Conservation (phyloP, 2,329 filamentous ascomycete genomes). For the Ambrosiella cleistominuta region DNA sequence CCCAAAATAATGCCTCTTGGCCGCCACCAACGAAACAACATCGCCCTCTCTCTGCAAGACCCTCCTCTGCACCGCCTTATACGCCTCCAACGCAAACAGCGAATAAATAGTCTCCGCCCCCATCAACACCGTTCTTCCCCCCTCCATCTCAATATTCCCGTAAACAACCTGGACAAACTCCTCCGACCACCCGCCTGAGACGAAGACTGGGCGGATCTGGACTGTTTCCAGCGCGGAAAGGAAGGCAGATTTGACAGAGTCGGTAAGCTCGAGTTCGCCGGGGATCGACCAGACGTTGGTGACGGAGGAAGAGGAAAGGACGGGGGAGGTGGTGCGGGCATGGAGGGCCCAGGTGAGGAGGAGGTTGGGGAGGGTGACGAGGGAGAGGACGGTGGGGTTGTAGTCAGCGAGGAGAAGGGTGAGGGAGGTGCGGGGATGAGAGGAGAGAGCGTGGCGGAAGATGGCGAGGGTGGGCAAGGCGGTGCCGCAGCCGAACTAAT, state of each 20-base stretch:
- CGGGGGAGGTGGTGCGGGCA: slow-evolving; percentile 29
- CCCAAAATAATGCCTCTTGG: slow-evolving; percentile 70
- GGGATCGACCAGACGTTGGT: slow-evolving; percentile 26
- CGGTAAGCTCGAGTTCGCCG: slow-evolving; percentile 47
- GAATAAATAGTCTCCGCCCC: slow-evolving; percentile 76
- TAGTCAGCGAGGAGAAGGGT: slow-evolving; percentile 60
- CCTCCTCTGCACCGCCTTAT: slow-evolving; percentile 47
- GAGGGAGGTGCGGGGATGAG: slow-evolving; percentile 20
- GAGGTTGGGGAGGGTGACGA: slow-evolving; percentile 66
- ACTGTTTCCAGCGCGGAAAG: slow-evolving; percentile 29
- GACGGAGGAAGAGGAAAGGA: slow-evolving; percentile 20
- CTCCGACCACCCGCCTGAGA: slow-evolving; percentile 59
- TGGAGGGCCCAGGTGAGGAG: slow-evolving; percentile 49
- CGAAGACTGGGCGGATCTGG: slow-evolving; percentile 42
- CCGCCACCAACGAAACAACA: slow-evolving; percentile 49
- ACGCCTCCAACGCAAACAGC: slow-evolving; percentile 49
- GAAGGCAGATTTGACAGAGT: slow-evolving; percentile 42
- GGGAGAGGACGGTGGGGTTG: slow-evolving; percentile 57
- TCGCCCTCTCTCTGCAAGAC: slow-evolving; percentile 30
- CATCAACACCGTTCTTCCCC: slow-evolving; percentile 31
- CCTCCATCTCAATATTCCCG: slow-evolving; percentile 5
- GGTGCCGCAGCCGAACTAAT: slow-evolving; percentile 59
- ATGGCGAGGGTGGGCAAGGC: slow-evolving; percentile 55
- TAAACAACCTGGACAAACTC: slow-evolving; percentile 45
- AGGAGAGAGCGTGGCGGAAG: slow-evolving; percentile 39